phyloP scores from a whole-genome alignment of 2,329 filamentous ascomycete species.

The Alternaria sp. region DNA sequence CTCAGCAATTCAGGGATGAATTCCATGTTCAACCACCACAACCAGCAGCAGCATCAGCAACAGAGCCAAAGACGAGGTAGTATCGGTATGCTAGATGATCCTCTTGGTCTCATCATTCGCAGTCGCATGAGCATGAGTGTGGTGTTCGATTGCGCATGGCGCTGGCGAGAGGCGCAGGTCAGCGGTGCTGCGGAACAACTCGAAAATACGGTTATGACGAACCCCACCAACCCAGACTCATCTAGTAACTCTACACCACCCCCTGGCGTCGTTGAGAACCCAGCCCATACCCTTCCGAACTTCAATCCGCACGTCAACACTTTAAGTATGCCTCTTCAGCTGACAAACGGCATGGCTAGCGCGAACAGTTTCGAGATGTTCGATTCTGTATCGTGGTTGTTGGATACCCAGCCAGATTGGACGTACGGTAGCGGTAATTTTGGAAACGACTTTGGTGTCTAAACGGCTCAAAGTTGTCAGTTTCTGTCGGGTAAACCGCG shows the following conservation, averaged over 20 bases:
- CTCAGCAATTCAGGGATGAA: constrained; percentile 43
- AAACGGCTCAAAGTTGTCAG: neutral
- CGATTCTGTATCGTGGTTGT: constrained; percentile 91
- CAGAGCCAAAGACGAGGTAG: constrained; percentile 38
- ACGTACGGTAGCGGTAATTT: constrained; percentile 41
- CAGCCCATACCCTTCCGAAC: constrained; percentile 44
- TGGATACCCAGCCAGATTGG: constrained; percentile 72
- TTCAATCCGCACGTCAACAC: constrained; percentile 51
- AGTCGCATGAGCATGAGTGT: constrained; percentile 87
- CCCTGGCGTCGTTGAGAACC: constrained; percentile 51
- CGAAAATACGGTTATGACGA: constrained; percentile 77
- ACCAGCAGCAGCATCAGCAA: constrained; percentile 32
- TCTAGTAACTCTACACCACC: constrained; percentile 69
- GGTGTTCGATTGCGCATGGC: constrained; percentile 85
- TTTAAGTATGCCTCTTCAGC: constrained; percentile 63
- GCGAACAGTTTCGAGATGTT: constrained; percentile 72
- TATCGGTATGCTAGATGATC: constrained; percentile 66
- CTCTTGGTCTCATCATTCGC: constrained; percentile 80
- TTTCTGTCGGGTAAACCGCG: neutral
- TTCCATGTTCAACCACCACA: constrained; percentile 45
- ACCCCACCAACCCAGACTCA: constrained; percentile 86
- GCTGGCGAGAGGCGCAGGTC: constrained; percentile 76
- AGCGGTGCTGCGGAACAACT: constrained; percentile 58
- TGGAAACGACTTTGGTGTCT: constrained; percentile 45
- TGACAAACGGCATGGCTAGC: constrained; percentile 62